phyloP scores from a whole-genome alignment of 805 yeast genomes.

The Novakomyces olei region DNA sequence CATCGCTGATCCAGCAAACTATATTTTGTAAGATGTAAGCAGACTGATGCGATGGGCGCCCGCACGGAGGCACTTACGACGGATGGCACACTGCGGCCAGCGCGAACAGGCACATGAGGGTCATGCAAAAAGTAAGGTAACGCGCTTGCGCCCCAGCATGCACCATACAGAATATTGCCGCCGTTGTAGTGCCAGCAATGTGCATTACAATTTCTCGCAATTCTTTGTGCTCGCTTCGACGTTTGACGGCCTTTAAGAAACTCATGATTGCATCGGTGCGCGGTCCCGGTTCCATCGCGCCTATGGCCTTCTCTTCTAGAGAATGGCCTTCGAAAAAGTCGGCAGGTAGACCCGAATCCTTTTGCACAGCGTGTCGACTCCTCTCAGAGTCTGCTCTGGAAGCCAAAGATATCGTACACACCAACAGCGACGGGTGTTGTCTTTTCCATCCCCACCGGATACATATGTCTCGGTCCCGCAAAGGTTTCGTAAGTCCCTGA shows the following conservation, averaged over 20 bases:
- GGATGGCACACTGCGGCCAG: conserved; percentile 9
- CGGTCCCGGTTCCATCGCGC: background rate
- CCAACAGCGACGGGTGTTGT: background rate
- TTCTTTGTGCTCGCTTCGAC: background rate
- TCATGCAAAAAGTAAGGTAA: conserved; percentile 5
- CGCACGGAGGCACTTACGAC: too few relatives aligned
- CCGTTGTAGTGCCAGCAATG: background rate
- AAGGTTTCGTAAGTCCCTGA: background rate
- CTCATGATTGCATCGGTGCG: too few relatives aligned
- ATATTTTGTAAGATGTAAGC: too few relatives aligned
- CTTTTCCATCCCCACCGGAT: background rate
- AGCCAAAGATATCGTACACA: conserved; percentile 7
- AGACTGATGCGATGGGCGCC: too few relatives aligned
- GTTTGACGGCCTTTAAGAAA: too few relatives aligned
- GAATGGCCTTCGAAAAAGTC: conserved; percentile 9
- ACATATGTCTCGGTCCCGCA: conserved; percentile 1
- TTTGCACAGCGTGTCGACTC: conserved; percentile 7
- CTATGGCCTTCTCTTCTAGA: background rate
- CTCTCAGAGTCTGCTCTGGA: conserved; percentile 8
- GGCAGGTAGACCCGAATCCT: conserved; percentile 8
- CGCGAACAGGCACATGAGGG: conserved; percentile 3
- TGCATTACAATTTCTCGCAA: background rate
- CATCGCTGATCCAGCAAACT: conserved; percentile 7
- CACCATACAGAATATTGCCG: conserved; percentile 9
- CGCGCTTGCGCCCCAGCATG: conserved; percentile 11